Base-by-base conservation (phyloP, 1,284 basidiomycete genomes). In the Boletellus deceptivus region DNA sequence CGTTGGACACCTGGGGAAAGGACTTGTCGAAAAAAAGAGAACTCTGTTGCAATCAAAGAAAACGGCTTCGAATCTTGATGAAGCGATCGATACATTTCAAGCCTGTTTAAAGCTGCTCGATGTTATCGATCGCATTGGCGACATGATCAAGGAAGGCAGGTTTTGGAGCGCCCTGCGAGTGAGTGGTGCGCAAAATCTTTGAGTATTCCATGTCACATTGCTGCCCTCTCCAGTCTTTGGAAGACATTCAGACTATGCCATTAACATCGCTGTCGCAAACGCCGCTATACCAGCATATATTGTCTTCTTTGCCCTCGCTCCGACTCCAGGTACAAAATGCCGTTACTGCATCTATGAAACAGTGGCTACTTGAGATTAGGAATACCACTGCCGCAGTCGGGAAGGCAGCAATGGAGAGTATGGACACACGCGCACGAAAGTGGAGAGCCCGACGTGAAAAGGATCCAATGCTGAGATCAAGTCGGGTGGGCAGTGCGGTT, bases 161-260 rank as follows among this genome's bases (percentile, higher is more conserved):
- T 99, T 95, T 73, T 99, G 93, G 87, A 93, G 93, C 60, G 97
- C 96, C 42, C 71, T 99, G 62, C 78, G 95, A 72, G 93, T 96
- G 67, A 68, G 91, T 88, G 65, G 56, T 58, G 57, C 52, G 55
- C 48, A 65, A 54, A 45, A 48, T 65, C 50, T 57, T 53, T 40
- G 48, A 55, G 61, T 52, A 53, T 43, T 37, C 57, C 56, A 53
- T 60, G 65, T 67, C 60, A 57, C 71, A 60, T 60, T 56, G 58
- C 50, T 49, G 31, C 46, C 49, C 49, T 67, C 57, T 63, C 35
- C 69, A 93, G 92, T 93, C 92, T 49, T 77, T 98, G 25, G 94
- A 97, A 71, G 94, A 97, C 62, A 89, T 99, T 50, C 89, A 94
- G 64, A 85, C 83, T 60, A 87, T 96, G 72, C 93, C 96, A 14